These are phyloP conservation scores for Mucuna pruriens DNA, from an alignment of 306 rosid genomes.

Conservation along the genomic window DNA sequence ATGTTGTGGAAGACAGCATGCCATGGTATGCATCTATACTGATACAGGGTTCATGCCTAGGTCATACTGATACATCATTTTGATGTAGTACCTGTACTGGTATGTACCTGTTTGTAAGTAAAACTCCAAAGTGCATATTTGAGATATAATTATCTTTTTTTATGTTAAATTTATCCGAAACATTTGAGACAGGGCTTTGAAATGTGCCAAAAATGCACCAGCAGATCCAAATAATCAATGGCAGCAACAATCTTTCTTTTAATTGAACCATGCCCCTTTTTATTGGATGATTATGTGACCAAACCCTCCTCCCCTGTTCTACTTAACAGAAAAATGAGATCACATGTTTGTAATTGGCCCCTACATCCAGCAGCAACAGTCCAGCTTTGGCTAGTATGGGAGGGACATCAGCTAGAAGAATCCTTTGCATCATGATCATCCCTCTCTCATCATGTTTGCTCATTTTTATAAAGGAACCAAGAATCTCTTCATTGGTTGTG, in stretches of 20 bases:
- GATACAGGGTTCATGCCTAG: too few species aligned
- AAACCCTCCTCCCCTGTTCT: not conserved
- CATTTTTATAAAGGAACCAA: not conserved
- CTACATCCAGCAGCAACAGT: not conserved
- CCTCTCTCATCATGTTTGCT: not conserved
- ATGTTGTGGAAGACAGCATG: not conserved
- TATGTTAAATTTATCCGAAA: not conserved
- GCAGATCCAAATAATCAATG: not conserved
- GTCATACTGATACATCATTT: too few species aligned
- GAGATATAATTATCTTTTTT: not conserved
- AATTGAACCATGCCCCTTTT: not conserved
- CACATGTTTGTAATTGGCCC: not conserved
- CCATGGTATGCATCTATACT: too few species aligned
- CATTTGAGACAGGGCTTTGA: not conserved
- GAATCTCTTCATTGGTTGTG: not conserved
- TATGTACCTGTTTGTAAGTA: too few species aligned
- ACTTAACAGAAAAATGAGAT: not conserved
- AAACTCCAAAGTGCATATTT: too few species aligned
- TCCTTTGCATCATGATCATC: not conserved
- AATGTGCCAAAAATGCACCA: conserved; percentile 11
- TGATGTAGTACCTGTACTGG: too few species aligned
- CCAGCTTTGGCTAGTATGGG: not conserved
- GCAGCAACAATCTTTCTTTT: not conserved
- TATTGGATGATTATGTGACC: not conserved
- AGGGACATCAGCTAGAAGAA: not conserved